A percentile compares a stretch with the other conserved stretches of the same genome.
Evolutionary conservation across 495 filamentous ascomycete genomes (phyloP).

Genomic region (Lindgomyces ingoldianus): DNA sequence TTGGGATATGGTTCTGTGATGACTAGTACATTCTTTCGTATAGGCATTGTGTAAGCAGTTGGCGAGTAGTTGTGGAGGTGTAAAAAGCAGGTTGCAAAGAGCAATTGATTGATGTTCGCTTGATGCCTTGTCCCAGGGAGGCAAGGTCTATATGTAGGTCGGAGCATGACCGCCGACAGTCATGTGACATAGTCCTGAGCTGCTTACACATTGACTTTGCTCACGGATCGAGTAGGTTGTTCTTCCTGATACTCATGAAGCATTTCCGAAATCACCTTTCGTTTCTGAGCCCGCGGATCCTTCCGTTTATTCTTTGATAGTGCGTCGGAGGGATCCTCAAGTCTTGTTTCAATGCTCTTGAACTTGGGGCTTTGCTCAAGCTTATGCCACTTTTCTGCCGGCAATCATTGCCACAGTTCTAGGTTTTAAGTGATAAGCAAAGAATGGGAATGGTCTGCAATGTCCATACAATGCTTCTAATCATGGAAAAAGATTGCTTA

Average conservation of each 20-base stretch:
- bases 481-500: slow-evolving; percentile 29
- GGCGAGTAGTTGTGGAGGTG: no score
- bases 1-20: slow-evolving; percentile 29
- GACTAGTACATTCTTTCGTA: slow-evolving; percentile 26
- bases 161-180: no score
- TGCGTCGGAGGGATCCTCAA: slow-evolving; percentile 26
- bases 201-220: slow-evolving; percentile 21
- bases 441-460: slow-evolving; percentile 31
- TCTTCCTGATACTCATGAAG: slow-evolving; percentile 29
- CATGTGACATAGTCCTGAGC: no score
- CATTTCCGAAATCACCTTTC: slow-evolving; percentile 29
- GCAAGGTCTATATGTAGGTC: no score
- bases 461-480: slow-evolving; percentile 26
- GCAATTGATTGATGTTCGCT: no score
- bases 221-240: slow-evolving; percentile 14
- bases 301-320: slow-evolving; percentile 27
- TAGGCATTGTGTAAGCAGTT: no score
- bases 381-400: slow-evolving; percentile 32
- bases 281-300: slow-evolving; percentile 29
- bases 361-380: slow-evolving; percentile 32
- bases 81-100: no score
- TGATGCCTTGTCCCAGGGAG: no score
- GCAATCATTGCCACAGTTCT: slow-evolving; percentile 36
- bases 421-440: slow-evolving; percentile 35
- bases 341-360: slow-evolving; percentile 26